phyloP scores from a whole-genome alignment of 1,139 yeast genomes.

The Magnusiomyces suaveolens region DNA sequence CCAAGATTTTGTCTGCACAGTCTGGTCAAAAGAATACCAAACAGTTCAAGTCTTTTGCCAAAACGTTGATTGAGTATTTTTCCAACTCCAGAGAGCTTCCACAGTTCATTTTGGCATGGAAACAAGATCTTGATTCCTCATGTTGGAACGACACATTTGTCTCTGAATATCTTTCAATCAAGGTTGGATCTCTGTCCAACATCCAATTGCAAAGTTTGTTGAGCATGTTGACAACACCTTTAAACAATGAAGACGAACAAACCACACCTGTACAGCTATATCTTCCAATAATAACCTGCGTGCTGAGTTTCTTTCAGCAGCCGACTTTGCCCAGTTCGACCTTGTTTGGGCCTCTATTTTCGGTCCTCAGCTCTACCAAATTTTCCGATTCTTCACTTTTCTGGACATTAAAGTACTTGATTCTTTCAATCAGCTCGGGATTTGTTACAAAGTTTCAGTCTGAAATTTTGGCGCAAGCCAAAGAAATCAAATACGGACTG shows the following conservation, averaged over 20 bases:
- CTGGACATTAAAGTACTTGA: constrained; percentile 17
- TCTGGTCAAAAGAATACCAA: constrained; percentile 1
- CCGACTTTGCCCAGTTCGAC: constrained; percentile 9
- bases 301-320: constrained; percentile 13
- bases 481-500: constrained; percentile 9
- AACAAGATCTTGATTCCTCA: constrained; percentile 8
- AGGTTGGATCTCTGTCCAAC: constrained; percentile 16
- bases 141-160: constrained; percentile 17
- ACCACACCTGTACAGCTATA: constrained; percentile 11
- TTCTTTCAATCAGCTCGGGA: constrained; percentile 14
- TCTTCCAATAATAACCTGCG: constrained; percentile 11
- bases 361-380: constrained; percentile 6
- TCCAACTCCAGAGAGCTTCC: constrained; percentile 15
- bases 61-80: constrained; percentile 13
- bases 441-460: constrained; percentile 12
- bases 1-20: constrained; percentile 7
- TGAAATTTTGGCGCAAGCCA: constrained; percentile 13
- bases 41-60: constrained; percentile 10
- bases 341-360: constrained; percentile 7
- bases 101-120: constrained; percentile 13
- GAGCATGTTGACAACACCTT: constrained; percentile 7
- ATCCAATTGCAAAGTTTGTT: constrained; percentile 18
- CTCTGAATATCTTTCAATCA: constrained; percentile 14
- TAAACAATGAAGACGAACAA: not conserved
- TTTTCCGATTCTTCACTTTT: constrained; percentile 5